Conservation (phyloP, 208 protist genomes). For the Leishmania aethiopica region DNA sequence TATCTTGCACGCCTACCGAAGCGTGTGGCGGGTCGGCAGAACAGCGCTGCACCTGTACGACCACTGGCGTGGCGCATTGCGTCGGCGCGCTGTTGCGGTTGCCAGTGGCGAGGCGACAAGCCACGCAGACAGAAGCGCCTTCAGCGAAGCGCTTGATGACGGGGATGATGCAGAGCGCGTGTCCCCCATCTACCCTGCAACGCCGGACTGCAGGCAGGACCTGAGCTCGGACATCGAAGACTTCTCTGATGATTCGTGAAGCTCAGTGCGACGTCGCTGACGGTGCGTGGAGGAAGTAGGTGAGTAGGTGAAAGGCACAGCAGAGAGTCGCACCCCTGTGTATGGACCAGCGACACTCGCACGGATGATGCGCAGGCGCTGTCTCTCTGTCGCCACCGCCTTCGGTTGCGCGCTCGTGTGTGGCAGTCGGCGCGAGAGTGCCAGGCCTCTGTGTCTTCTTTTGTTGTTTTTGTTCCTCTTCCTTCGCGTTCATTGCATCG, state of each 20-base stretch:
- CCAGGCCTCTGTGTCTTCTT: neutral
- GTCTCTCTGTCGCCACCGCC: neutral
- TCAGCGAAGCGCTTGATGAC: neutral
- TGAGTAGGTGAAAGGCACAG: neutral
- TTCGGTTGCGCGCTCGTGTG: neutral
- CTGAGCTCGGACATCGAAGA: constrained; percentile 38
- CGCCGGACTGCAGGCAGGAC: neutral
- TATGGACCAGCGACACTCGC: neutral
- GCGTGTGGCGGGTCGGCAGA: constrained; percentile 61
- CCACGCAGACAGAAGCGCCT: neutral
- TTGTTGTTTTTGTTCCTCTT: neutral
- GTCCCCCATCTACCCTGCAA: neutral
- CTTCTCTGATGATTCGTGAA: constrained; percentile 7
- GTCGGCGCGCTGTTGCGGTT: constrained; percentile 31
- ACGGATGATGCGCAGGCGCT: neutral
- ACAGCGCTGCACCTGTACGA: constrained; percentile 75
- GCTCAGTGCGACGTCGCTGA: neutral
- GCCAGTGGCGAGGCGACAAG: constrained; percentile 13
- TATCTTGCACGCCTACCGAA: constrained; percentile 65
- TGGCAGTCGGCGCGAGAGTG: neutral
- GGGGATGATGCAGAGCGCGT: neutral
- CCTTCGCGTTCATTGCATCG: neutral
- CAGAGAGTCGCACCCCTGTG: neutral
- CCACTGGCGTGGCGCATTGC: constrained; percentile 82
- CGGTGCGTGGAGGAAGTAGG: neutral